Evolutionary conservation across 768 basidiomycete genomes (phyloP).

Genomic region (Lactifluus piperatus): DNA sequence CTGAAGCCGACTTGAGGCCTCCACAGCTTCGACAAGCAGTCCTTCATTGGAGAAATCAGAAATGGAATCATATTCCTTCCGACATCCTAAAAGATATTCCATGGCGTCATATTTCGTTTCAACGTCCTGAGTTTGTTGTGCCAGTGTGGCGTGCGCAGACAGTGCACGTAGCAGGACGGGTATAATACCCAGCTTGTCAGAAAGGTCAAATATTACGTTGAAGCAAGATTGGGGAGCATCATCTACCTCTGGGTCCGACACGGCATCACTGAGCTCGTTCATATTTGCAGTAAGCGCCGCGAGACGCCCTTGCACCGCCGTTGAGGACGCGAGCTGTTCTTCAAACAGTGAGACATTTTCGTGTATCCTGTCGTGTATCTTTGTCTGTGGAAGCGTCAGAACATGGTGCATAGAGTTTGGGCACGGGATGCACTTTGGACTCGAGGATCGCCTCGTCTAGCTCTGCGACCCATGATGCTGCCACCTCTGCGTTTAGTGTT

Average conservation of each 20-base stretch:
- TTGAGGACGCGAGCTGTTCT: slow-evolving; percentile 50
- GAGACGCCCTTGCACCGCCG: slow-evolving; percentile 54
- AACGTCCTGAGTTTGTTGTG: slow-evolving; percentile 54
- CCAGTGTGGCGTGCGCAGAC: slow-evolving; percentile 49
- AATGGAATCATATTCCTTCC: slow-evolving; percentile 37
- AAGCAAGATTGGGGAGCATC: not conserved
- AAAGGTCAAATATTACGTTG: slow-evolving; percentile 16
- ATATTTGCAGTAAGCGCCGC: slow-evolving; percentile 44
- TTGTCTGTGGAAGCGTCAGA: slow-evolving; percentile 33
- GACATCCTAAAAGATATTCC: slow-evolving; percentile 47
- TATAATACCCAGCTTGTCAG: slow-evolving; percentile 55
- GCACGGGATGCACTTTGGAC: slow-evolving; percentile 50
- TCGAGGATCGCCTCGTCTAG: slow-evolving; percentile 60
- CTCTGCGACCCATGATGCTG: slow-evolving; percentile 61
- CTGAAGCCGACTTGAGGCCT: slow-evolving; percentile 35
- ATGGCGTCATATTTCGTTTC: slow-evolving; percentile 42
- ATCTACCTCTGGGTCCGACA: slow-evolving; percentile 55
- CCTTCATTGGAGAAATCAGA: slow-evolving; percentile 44
- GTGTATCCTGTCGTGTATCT: slow-evolving; percentile 67
- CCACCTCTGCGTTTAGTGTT: slow-evolving; percentile 50
- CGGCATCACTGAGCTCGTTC: slow-evolving; percentile 37
- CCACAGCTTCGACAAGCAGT: slow-evolving; percentile 54
- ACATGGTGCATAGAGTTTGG: not conserved
- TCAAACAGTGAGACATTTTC: slow-evolving; percentile 55
- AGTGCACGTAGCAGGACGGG: slow-evolving; percentile 49